Conservation (phyloP, 495 filamentous ascomycete species). For the Penicillium pulvis region DNA sequence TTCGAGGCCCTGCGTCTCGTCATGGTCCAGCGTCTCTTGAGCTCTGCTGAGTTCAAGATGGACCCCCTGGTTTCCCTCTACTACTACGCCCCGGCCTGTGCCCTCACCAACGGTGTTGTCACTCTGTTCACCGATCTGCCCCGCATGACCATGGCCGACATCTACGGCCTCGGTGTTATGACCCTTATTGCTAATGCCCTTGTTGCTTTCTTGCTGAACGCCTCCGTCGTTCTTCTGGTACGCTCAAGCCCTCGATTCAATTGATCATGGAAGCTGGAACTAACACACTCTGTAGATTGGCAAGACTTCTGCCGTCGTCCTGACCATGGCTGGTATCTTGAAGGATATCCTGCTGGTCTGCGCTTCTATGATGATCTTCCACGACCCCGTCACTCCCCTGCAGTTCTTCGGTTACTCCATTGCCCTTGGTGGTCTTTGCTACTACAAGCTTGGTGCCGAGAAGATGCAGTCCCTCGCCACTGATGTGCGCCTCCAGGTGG, state of each 20-base stretch:
- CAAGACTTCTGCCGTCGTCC: constrained; percentile 89
- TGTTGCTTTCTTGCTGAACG: constrained; percentile 81
- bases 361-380: constrained; percentile 85
- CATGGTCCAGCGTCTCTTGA: constrained; percentile 83
- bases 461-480: constrained; percentile 67
- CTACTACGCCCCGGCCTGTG: constrained; percentile 90
- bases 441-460: constrained; percentile 90
- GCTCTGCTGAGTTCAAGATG: constrained; percentile 91
- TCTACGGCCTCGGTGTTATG: constrained; percentile 69
- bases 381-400: constrained; percentile 71
- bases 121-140: constrained; percentile 75
- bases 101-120: constrained; percentile 75
- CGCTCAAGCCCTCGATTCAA: not conserved
- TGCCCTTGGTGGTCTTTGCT: constrained; percentile 81
- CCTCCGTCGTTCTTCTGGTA: constrained; percentile 78
- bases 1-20: constrained; percentile 87
- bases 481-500: constrained; percentile 54
- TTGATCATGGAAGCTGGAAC: not conserved
- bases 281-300: constrained; percentile 56
- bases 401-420: constrained; percentile 92
- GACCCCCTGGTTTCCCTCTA: constrained; percentile 89
- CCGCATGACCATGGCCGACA: constrained; percentile 64
- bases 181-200: constrained; percentile 76
- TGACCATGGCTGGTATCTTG: constrained; percentile 92
- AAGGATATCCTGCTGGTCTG: constrained; percentile 92